Evolutionary conservation across 2,329 filamentous ascomycete genomes (phyloP).

Genomic region (Paecilomyces sp.): DNA sequence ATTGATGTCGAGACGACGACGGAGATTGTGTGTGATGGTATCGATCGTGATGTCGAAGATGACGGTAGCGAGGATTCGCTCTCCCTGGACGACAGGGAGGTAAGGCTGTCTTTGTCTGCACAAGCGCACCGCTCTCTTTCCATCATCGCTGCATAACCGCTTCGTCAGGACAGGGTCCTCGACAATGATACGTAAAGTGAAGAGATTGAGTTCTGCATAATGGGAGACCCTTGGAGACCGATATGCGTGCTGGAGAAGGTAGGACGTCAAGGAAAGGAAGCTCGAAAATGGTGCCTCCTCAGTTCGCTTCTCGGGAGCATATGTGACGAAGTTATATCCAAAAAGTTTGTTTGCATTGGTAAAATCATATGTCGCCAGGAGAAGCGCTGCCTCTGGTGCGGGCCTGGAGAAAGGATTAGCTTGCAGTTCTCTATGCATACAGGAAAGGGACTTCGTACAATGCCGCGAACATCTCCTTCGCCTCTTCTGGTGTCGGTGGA

Average conservation of each 20-base stretch:
- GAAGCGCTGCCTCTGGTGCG: slow-evolving; percentile 66
- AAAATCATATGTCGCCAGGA: slow-evolving; percentile 89
- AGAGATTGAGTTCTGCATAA: slow-evolving; percentile 79
- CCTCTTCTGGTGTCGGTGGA: slow-evolving; percentile 67
- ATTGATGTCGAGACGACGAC: slow-evolving; percentile 73
- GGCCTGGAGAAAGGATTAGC: slow-evolving; percentile 51
- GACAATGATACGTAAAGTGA: slow-evolving; percentile 76
- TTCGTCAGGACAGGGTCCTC: slow-evolving; percentile 81
- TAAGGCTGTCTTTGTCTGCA: slow-evolving; percentile 86
- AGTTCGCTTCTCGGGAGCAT: slow-evolving; percentile 53
- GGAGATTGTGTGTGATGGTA: slow-evolving; percentile 87
- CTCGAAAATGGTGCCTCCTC: slow-evolving; percentile 69
- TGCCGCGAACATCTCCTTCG: slow-evolving; percentile 71
- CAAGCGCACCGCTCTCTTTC: slow-evolving; percentile 66
- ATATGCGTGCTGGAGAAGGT: slow-evolving; percentile 88
- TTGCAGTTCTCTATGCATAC: slow-evolving; percentile 9
- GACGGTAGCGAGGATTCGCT: slow-evolving; percentile 66
- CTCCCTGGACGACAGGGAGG: slow-evolving; percentile 64
- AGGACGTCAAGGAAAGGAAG: slow-evolving; percentile 84
- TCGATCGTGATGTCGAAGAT: slow-evolving; percentile 85
- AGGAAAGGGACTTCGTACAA: slow-evolving; percentile 50
- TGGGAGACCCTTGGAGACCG: slow-evolving; percentile 68
- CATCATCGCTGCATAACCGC: slow-evolving; percentile 72
- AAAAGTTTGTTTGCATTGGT: slow-evolving; percentile 92
- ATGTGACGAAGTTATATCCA: slow-evolving; percentile 71